These are phyloP conservation scores for Phlegmacium glaucopus DNA, from an alignment of 768 basidiomycete species.

Conservation along the genomic window DNA sequence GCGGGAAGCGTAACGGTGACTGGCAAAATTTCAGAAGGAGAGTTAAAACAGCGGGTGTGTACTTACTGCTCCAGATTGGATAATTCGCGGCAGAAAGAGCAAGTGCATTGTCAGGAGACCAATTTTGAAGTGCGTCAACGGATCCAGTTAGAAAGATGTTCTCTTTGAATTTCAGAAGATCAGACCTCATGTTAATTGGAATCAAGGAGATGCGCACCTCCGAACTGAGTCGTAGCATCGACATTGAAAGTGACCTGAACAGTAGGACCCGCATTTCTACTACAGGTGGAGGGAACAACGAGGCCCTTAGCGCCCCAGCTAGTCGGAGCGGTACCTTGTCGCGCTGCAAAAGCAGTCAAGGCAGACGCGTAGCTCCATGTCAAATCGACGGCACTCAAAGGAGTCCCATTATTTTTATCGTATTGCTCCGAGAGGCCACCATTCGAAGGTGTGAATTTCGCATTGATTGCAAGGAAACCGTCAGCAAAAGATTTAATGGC, in stretches of 20 bases:
- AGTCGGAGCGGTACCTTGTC: constrained; percentile 40
- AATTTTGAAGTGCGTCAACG: constrained; percentile 50
- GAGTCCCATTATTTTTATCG: constrained; percentile 43
- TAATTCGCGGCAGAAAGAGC: constrained; percentile 52
- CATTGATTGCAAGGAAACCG: constrained; percentile 52
- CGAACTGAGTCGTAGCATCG: constrained; percentile 52
- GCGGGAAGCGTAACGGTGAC: constrained; percentile 62
- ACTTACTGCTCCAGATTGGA: constrained; percentile 68
- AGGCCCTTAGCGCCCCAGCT: constrained; percentile 69
- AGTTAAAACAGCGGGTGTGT: neutral
- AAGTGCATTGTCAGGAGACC: constrained; percentile 58
- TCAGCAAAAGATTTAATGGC: constrained; percentile 61
- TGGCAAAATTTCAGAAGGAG: constrained; percentile 19
- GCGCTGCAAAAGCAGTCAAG: constrained; percentile 54
- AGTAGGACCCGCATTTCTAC: constrained; percentile 25
- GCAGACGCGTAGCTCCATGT: constrained; percentile 80
- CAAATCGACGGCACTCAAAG: constrained; percentile 58
- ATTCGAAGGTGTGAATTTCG: constrained; percentile 58
- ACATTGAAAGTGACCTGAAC: constrained; percentile 64
- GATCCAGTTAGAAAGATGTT: constrained; percentile 68
- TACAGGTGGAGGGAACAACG: constrained; percentile 43
- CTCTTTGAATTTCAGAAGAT: constrained; percentile 35
- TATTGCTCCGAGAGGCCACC: constrained; percentile 69
- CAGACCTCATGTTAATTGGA: neutral
- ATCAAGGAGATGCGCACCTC: constrained; percentile 40